Conservation (phyloP, 1,139 yeast genomes). For the Zygosaccharomyces pseudobailii region DNA sequence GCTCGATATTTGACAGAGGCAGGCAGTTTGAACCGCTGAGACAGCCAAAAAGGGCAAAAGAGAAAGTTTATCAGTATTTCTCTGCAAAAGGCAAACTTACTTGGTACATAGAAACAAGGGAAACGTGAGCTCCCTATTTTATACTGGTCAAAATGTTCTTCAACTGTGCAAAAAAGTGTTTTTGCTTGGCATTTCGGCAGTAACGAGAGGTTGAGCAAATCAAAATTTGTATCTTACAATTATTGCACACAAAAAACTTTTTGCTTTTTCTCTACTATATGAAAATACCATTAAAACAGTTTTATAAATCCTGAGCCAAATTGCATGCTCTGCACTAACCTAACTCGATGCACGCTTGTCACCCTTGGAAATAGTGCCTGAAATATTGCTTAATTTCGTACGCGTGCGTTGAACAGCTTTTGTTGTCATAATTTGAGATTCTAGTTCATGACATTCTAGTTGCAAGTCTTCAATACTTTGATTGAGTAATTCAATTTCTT, state of each 20-base stretch:
- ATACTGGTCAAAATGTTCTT: no score
- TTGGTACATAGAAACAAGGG: no score
- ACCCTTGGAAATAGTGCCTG: slow-evolving; percentile 4
- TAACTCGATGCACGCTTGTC: slow-evolving; percentile 1
- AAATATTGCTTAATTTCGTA: slow-evolving; percentile 1
- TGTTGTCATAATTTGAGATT: slow-evolving; percentile 5
- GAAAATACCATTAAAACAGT: neutral
- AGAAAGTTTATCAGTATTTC: no score
- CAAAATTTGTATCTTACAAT: no score
- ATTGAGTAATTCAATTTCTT: slow-evolving; percentile 48
- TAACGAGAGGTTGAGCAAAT: no score
- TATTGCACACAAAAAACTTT: neutral
- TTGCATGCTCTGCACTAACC: neutral
- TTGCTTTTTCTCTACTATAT: neutral
- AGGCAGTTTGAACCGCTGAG: no score
- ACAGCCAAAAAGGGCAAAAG: no score
- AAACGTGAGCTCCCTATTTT: no score
- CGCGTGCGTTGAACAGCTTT: slow-evolving; percentile 3
- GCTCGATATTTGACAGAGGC: no score
- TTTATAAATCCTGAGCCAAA: neutral
- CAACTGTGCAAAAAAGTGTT: no score
- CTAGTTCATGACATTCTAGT: slow-evolving; percentile 35
- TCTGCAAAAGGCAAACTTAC: no score
- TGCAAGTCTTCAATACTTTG: slow-evolving; percentile 38
- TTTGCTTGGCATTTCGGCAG: no score